These are phyloP conservation scores for Pseudonitzschia multistriata DNA, from an alignment of 108 stramenopile genomes.

Conservation along the genomic window DNA sequence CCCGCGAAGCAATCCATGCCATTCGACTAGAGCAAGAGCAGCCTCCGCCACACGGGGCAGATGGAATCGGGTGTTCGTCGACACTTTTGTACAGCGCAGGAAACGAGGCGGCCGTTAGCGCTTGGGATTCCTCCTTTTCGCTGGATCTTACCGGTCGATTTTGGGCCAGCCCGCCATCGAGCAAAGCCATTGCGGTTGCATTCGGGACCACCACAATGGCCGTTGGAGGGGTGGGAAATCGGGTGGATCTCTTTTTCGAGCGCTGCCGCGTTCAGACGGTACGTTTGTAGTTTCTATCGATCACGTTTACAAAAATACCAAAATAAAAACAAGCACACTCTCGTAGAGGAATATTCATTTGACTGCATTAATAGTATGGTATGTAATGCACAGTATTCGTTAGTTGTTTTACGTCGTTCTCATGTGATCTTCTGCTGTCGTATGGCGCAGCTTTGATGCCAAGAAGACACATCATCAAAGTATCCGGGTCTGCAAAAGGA, in stretches of 20 bases:
- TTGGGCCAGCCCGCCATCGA: conserved; percentile 12
- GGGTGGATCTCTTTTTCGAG: conserved; percentile 14
- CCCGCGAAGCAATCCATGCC: conserved; percentile 5
- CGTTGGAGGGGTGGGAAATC: conserved; percentile 13
- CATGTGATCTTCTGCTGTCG: no score
- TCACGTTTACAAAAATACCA: background rate
- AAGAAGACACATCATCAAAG: no score
- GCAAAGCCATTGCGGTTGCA: background rate
- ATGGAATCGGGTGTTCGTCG: background rate
- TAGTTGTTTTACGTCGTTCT: no score
- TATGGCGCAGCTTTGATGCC: no score
- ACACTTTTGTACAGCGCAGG: conserved; percentile 2
- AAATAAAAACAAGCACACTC: no score
- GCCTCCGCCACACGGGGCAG: background rate
- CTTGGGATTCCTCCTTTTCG: conserved; percentile 7
- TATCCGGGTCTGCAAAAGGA: no score
- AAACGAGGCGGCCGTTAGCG: conserved; percentile 6
- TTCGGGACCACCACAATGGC: background rate
- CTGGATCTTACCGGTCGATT: conserved; percentile 3
- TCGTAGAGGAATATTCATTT: no score
- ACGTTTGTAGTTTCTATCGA: background rate
- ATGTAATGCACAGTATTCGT: no score
- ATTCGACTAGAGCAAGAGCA: background rate
- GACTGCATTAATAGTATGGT: no score
- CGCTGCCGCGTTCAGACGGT: conserved; percentile 16